A percentile compares a stretch with the other conserved stretches of the same genome.
phyloP scores from a whole-genome alignment of 148 eudicot genomes.

The Rhododendron kiyosumense region DNA sequence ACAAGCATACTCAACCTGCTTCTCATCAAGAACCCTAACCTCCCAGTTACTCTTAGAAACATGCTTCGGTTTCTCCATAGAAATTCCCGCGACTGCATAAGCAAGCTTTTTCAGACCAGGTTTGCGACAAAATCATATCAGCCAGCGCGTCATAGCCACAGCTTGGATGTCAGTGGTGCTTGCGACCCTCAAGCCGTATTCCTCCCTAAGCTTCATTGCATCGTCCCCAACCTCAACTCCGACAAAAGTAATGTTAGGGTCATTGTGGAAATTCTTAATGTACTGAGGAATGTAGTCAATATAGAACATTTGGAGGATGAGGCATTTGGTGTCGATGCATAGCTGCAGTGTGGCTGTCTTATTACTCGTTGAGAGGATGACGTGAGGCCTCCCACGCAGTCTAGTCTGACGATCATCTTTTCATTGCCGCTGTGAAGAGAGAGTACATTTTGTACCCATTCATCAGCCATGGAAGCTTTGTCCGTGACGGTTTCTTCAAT shows the following conservation, averaged over 20 bases:
- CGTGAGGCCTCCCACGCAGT: conserved; percentile 2
- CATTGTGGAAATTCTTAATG: not conserved
- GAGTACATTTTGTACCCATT: not conserved
- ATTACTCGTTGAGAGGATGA: not conserved
- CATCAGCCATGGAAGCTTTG: not conserved
- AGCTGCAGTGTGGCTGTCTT: conserved; percentile 9
- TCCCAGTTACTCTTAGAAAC: conserved; percentile 67
- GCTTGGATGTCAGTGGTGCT: not conserved
- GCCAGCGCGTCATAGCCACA: not conserved
- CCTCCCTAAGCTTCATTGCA: not conserved
- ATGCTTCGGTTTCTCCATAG: conserved; percentile 49
- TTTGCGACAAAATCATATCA: not conserved
- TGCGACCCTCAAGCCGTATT: not conserved
- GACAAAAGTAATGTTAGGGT: not conserved
- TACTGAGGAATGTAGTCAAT: conserved; percentile 4
- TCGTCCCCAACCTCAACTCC: conserved; percentile 7
- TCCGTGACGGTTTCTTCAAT: not conserved
- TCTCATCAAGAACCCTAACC: conserved; percentile 33
- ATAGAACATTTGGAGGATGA: conserved; percentile 3
- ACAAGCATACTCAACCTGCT: conserved; percentile 64
- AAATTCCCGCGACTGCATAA: conserved; percentile 23
- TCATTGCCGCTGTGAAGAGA: not conserved
- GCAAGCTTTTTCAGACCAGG: conserved; percentile 70
- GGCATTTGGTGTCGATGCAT: conserved; percentile 1
- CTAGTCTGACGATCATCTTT: not conserved